These are phyloP conservation scores for Eustoma russellianum DNA, from an alignment of 257 asterid species.

Conservation along the genomic window DNA sequence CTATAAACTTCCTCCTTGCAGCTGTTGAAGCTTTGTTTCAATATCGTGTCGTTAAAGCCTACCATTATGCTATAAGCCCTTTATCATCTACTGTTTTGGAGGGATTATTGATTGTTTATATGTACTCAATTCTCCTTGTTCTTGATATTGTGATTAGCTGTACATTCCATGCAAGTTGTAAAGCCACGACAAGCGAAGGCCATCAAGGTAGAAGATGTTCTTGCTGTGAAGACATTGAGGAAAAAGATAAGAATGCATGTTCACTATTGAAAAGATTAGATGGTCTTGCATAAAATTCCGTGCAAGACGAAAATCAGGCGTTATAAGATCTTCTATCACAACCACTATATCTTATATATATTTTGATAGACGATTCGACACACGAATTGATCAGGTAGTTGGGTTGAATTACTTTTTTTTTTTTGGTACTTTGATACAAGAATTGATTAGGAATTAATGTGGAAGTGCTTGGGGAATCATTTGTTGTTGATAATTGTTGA, in stretches of 20 bases:
- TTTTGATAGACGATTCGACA: no score
- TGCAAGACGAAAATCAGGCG: neutral
- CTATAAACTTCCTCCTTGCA: slow-evolving; percentile 41
- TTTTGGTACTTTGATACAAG: no score
- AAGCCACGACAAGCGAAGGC: slow-evolving; percentile 9
- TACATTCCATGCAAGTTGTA: slow-evolving; percentile 39
- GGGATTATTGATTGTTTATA: slow-evolving; percentile 44
- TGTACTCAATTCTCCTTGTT: slow-evolving; percentile 50
- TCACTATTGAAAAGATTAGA: slow-evolving; percentile 17
- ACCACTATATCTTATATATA: no score
- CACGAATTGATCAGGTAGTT: no score
- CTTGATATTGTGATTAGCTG: slow-evolving; percentile 54
- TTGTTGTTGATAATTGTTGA: no score
- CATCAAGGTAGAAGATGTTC: slow-evolving; percentile 11
- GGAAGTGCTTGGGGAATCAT: no score
- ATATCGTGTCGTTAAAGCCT: slow-evolving; percentile 36
- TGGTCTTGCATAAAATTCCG: slow-evolving; percentile 16
- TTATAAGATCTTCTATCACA: no score
- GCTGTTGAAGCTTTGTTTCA: slow-evolving; percentile 60
- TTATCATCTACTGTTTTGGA: slow-evolving; percentile 34
- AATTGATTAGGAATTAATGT: no score
- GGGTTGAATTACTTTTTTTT: no score
- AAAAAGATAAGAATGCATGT: slow-evolving; percentile 8
- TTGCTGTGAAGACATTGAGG: slow-evolving; percentile 20
- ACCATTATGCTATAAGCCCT: slow-evolving; percentile 8